Percentiles rank a stretch among this genome's conserved stretches.
phyloP scores from a whole-genome alignment of 2,329 filamentous ascomycete species.

The Didymosphaeria variabile region DNA sequence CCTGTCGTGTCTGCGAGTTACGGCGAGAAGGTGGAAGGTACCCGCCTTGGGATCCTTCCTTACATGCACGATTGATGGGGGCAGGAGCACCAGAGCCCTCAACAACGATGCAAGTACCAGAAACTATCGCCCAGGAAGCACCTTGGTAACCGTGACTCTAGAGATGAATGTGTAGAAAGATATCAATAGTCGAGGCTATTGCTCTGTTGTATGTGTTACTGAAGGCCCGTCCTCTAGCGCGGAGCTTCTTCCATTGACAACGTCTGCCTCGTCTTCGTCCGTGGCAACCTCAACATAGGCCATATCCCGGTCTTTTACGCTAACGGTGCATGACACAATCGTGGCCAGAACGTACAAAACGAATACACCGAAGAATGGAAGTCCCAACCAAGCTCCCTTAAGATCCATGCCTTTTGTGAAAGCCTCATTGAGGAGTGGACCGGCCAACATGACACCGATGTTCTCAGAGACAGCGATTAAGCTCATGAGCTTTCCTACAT shows the following conservation, averaged over 20 bases:
- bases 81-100: neutral
- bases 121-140: neutral
- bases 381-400: conserved; percentile 58
- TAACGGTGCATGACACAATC: conserved; percentile 40
- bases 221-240: conserved; percentile 20
- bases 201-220: conserved; percentile 15
- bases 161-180: neutral
- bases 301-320: conserved; percentile 31
- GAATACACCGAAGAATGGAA: conserved; percentile 52
- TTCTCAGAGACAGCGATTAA: conserved; percentile 60
- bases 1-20: neutral
- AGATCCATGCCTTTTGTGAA: conserved; percentile 59
- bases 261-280: conserved; percentile 26
- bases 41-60: neutral
- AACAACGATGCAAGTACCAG: neutral
- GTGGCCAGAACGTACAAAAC: conserved; percentile 37
- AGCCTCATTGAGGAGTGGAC: conserved; percentile 55
- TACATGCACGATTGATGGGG: neutral
- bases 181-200: neutral
- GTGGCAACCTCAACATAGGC: conserved; percentile 30
- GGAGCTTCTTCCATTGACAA: conserved; percentile 21
- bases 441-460: conserved; percentile 58
- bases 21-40: neutral
- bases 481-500: conserved; percentile 60
- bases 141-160: neutral